These are phyloP conservation scores for Beauveria sp. DNA, from an alignment of 2,329 filamentous ascomycete species.

Conservation along the genomic window DNA sequence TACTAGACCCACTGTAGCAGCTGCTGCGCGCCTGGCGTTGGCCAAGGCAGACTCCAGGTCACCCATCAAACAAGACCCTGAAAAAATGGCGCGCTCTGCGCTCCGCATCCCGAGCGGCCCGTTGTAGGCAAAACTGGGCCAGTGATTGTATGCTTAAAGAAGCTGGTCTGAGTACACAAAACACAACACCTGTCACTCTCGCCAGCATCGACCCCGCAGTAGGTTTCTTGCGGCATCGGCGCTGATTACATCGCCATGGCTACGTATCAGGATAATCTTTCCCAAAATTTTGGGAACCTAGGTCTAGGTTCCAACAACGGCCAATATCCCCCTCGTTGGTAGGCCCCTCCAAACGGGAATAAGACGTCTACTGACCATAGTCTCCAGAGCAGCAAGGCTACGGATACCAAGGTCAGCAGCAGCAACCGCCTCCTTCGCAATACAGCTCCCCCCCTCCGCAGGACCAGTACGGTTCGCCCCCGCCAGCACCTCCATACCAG, in stretches of 20 bases:
- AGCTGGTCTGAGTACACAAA: not conserved
- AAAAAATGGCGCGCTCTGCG: not conserved
- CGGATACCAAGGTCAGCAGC: constrained; percentile 4
- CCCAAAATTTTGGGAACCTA: constrained; percentile 10
- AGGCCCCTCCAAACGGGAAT: not conserved
- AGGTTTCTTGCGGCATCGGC: not conserved
- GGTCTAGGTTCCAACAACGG: constrained; percentile 9
- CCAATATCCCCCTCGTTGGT: constrained; percentile 6
- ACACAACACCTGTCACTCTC: not conserved
- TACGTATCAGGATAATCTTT: constrained; percentile 7
- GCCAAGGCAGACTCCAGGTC: not conserved
- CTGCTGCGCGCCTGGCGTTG: not conserved
- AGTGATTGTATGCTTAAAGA: not conserved
- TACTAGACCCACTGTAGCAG: not conserved
- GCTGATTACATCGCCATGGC: not conserved
- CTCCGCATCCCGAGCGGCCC: constrained; percentile 6
- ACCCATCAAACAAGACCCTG: not conserved
- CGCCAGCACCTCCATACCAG: constrained; percentile 21
- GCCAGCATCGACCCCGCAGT: not conserved
- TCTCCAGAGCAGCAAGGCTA: constrained; percentile 3
- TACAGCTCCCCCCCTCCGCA: constrained; percentile 4
- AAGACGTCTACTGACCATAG: not conserved
- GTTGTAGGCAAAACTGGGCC: not conserved
- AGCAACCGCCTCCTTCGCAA: not conserved
- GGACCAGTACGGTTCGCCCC: constrained; percentile 4